These are phyloP conservation scores for Cladosporium cucumerinum DNA, from an alignment of 2,329 filamentous ascomycete genomes.

Conservation along the genomic window DNA sequence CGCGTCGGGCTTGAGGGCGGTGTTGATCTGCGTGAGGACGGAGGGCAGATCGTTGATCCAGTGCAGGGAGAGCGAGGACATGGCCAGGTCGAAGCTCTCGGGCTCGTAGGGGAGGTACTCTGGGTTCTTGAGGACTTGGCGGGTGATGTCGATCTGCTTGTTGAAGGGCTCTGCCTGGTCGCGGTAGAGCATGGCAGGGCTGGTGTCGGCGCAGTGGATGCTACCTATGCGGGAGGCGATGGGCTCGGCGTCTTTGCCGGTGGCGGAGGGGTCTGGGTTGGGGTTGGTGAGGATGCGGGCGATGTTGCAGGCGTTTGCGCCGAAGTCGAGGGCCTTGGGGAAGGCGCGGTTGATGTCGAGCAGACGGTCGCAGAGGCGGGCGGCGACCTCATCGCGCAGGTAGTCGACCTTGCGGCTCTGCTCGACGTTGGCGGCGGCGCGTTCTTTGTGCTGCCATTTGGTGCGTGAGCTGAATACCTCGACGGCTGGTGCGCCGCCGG, in stretches of 20 bases:
- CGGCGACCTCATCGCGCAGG: constrained; percentile 86
- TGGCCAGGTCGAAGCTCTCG: constrained; percentile 79
- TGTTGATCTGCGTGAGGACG: constrained; percentile 78
- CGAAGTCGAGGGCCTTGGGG: constrained; percentile 80
- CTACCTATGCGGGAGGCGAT: constrained; percentile 68
- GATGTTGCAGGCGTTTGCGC: constrained; percentile 93
- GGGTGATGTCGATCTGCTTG: constrained; percentile 64
- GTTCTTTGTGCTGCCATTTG: constrained; percentile 90
- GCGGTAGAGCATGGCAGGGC: constrained; percentile 71
- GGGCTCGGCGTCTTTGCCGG: constrained; percentile 59
- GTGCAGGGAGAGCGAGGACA: constrained; percentile 86
- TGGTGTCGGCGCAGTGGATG: constrained; percentile 79
- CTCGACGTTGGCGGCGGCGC: constrained; percentile 68
- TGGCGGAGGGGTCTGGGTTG: constrained; percentile 63
- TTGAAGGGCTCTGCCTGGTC: constrained; percentile 76
- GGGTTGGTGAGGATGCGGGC: constrained; percentile 68
- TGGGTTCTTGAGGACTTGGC: constrained; percentile 70
- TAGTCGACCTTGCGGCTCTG: constrained; percentile 82
- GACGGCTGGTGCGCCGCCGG: constrained; percentile 72
- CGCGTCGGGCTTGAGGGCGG: constrained; percentile 79
- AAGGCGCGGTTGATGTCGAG: constrained; percentile 91
- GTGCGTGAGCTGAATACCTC: constrained; percentile 86
- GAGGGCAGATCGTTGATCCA: constrained; percentile 97
- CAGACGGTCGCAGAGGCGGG: constrained; percentile 77
- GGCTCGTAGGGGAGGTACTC: constrained; percentile 73